Percentiles rank a stretch among this genome's conserved stretches.
Conservation (phyloP, 352 stramenopile genomes). For the Phytophthora pinifolia region DNA sequence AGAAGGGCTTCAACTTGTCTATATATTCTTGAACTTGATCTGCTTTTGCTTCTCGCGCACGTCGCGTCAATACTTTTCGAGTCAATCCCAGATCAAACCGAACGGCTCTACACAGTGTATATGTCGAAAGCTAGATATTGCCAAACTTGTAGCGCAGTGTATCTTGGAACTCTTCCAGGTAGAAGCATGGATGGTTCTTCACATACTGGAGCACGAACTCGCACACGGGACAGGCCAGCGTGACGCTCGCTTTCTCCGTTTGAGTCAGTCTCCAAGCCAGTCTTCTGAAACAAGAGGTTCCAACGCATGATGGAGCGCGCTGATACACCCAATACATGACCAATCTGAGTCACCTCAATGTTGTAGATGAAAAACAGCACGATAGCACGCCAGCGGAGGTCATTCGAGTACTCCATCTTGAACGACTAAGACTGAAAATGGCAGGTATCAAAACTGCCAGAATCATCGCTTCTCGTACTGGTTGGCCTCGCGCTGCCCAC, state of each 20-base stretch:
- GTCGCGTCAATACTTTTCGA: no score
- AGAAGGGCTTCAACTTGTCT: slow-evolving; percentile 4
- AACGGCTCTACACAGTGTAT: slow-evolving; percentile 1
- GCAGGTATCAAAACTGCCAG: slow-evolving; percentile 5
- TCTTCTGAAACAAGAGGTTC: not conserved
- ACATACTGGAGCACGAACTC: slow-evolving; percentile 1
- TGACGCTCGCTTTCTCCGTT: not conserved
- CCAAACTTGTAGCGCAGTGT: slow-evolving; percentile 1
- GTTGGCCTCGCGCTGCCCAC: not conserved
- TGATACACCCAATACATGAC: not conserved
- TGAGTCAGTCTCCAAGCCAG: not conserved
- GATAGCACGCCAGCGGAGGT: not conserved
- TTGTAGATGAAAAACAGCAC: slow-evolving; percentile 6
- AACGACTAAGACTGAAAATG: not conserved
- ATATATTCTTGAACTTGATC: slow-evolving; percentile 4
- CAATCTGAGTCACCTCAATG: not conserved
- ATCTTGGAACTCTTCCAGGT: slow-evolving; percentile 4
- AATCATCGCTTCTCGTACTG: not conserved
- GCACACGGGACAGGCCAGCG: not conserved
- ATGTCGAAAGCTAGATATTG: slow-evolving; percentile 1
- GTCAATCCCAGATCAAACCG: slow-evolving; percentile 1
- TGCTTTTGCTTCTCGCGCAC: not conserved
- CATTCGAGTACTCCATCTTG: not conserved
- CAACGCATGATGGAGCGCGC: not conserved
- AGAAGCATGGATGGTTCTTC: slow-evolving; percentile 1